Conservation (phyloP, 352 stramenopile species). For the Phytophthora constricta region DNA sequence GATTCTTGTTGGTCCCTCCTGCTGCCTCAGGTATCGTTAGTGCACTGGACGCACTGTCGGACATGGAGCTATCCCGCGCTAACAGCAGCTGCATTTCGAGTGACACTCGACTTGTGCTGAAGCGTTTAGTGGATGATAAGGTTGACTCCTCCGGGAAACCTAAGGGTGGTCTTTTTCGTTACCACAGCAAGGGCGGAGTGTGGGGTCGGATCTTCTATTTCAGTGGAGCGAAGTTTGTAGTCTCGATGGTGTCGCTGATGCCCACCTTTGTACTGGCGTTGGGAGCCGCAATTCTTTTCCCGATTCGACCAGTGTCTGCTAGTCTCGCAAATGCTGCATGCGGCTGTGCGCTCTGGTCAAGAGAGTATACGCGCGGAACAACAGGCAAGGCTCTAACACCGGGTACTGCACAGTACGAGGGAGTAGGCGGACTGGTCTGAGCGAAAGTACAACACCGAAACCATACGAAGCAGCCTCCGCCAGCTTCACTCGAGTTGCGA, state of each 20-base stretch:
- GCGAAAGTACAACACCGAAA: conserved; percentile 10
- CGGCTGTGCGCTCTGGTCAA: conserved; percentile 58
- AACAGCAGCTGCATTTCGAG: conserved; percentile 65
- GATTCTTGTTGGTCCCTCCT: conserved; percentile 66
- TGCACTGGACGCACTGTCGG: conserved; percentile 68
- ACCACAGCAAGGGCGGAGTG: conserved; percentile 60
- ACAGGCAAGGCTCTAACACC: conserved; percentile 55
- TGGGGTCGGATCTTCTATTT: conserved; percentile 83
- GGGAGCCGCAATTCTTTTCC: conserved; percentile 61
- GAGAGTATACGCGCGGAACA: conserved; percentile 71
- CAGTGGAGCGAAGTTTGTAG: conserved; percentile 59
- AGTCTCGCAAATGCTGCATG: conserved; percentile 51
- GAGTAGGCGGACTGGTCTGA: conserved; percentile 49
- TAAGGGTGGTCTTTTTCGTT: conserved; percentile 58
- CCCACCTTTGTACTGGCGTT: conserved; percentile 62
- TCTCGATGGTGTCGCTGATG: conserved; percentile 65
- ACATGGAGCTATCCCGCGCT: conserved; percentile 77
- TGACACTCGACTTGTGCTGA: conserved; percentile 66
- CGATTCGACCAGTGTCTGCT: conserved; percentile 56
- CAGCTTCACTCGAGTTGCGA: conserved; percentile 12
- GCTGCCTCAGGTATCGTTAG: conserved; percentile 58
- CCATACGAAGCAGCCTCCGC: conserved; percentile 4
- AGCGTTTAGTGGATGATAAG: conserved; percentile 53
- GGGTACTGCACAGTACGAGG: conserved; percentile 33
- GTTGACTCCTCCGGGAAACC: conserved; percentile 34